phyloP scores from a whole-genome alignment of 768 basidiomycete species.

The Hortiboletus campestris region DNA sequence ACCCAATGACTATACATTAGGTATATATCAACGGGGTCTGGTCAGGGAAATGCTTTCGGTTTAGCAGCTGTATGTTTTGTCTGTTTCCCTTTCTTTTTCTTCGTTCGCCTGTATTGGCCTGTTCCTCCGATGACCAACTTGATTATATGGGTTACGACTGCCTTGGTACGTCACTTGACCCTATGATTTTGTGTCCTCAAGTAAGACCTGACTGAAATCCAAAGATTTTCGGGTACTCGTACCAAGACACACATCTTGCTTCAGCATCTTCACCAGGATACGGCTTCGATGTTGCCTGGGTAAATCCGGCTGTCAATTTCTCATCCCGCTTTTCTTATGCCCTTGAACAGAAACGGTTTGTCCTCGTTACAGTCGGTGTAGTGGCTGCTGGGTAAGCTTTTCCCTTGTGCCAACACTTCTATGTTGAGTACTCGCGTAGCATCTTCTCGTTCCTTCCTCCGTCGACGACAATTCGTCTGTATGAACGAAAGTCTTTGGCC shows the following conservation, averaged over 20 bases:
- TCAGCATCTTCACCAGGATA: constrained; percentile 52
- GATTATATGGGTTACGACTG: constrained; percentile 62
- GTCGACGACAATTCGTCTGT: constrained; percentile 69
- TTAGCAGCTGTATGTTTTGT: constrained; percentile 66
- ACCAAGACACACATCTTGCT: constrained; percentile 53
- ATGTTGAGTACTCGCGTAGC: constrained; percentile 33
- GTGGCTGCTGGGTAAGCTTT: constrained; percentile 67
- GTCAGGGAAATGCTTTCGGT: constrained; percentile 63
- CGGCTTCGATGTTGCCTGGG: constrained; percentile 74
- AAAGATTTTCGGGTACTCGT: constrained; percentile 73
- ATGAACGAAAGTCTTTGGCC: constrained; percentile 68
- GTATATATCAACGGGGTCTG: constrained; percentile 68
- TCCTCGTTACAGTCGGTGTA: constrained; percentile 70
- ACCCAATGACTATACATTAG: constrained; percentile 30
- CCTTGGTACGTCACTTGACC: constrained; percentile 45
- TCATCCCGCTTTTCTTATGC: neutral
- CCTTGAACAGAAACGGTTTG: constrained; percentile 53
- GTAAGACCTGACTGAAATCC: neutral
- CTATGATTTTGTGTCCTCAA: neutral
- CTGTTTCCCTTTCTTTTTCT: constrained; percentile 72
- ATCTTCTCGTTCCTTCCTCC: constrained; percentile 73
- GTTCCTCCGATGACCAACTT: constrained; percentile 70
- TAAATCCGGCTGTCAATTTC: constrained; percentile 23
- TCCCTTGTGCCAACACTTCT: neutral
- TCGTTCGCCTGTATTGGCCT: constrained; percentile 70